Base-by-base conservation (phyloP, 108 stramenopile genomes). In the Asterionellopsis glacialis region DNA sequence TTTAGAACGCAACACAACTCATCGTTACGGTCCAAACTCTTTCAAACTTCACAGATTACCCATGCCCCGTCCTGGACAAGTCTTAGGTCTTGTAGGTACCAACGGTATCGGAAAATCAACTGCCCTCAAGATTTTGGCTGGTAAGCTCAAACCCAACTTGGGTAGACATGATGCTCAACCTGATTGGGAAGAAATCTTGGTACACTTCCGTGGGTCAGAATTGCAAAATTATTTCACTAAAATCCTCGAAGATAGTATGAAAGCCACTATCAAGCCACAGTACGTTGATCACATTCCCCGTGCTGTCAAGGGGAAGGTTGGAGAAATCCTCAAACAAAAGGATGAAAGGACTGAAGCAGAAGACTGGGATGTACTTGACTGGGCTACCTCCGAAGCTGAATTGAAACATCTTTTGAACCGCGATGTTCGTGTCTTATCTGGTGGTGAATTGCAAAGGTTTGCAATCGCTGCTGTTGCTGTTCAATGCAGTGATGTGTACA, bases 41-140 rank as follows among this genome's bases (percentile, higher is more conserved):
- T 99, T 99, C 90, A 98, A 98, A 73, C 83, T 99, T 19, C 98
- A 99, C 69, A 81, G 98, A 1, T 75, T 99, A 26, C 98, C 98
- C 57, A 98, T 92, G 96, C 98, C 98, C 11, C 91, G 98, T 45
- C 93, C 95, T 2, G 94, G 91, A 9, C 91, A 98, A 72, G 97
- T 99, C 25, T 74, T 99, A 5, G 98, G 98, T 24, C 74, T 99
- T 9, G 97, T 99, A 5, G 98, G 98, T 23, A 97, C 95, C 18
- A 99, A 99, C 75, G 98, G 98, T 61, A 98, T 98, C 55, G 98
- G 98, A 45, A 99, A 89, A 63, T 89, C 88, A 11, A 95, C 95
- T 15, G 97, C 97, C 2, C 81, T 98, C 49, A 97, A 97, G 75
- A 93, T 98, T 43, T 78, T 99, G 25, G 95, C 97, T 23, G 97